These are phyloP conservation scores for Quercus tomentella DNA, from an alignment of 331 rosid species.

Conservation along the genomic window DNA sequence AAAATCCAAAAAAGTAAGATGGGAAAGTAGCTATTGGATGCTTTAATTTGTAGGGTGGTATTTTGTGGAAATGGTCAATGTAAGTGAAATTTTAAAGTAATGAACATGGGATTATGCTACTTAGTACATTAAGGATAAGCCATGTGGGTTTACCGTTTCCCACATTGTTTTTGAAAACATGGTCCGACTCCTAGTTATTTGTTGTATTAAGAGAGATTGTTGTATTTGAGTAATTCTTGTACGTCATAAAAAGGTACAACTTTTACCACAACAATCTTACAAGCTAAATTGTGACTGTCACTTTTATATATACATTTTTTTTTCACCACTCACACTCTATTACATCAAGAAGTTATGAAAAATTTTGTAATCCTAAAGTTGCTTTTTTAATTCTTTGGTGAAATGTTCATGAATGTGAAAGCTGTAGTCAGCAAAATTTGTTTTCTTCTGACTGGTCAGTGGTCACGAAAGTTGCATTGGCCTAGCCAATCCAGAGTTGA, in stretches of 20 bases:
- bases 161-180: background rate
- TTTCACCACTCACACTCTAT: no score
- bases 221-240: no score
- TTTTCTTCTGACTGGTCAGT: slow-evolving; percentile 17
- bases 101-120: background rate
- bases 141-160: background rate
- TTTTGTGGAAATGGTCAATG: background rate
- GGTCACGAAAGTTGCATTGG: slow-evolving; percentile 19
- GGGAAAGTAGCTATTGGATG: background rate
- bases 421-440: slow-evolving; percentile 1
- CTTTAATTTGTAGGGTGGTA: background rate
- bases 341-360: no score
- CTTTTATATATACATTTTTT: no score
- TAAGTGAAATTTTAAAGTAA: background rate
- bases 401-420: background rate
- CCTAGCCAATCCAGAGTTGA: slow-evolving; percentile 10
- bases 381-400: background rate
- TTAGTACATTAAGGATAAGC: background rate
- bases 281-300: no score
- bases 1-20: background rate
- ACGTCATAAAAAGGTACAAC: no score
- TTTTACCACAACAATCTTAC: no score
- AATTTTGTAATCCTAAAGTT: no score
- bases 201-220: background rate
- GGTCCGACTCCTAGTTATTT: background rate